Percentiles rank a stretch among this genome's conserved stretches.
Evolutionary conservation across 2,329 filamentous ascomycete species (phyloP).

Genomic region (Aplosporella prunicola): DNA sequence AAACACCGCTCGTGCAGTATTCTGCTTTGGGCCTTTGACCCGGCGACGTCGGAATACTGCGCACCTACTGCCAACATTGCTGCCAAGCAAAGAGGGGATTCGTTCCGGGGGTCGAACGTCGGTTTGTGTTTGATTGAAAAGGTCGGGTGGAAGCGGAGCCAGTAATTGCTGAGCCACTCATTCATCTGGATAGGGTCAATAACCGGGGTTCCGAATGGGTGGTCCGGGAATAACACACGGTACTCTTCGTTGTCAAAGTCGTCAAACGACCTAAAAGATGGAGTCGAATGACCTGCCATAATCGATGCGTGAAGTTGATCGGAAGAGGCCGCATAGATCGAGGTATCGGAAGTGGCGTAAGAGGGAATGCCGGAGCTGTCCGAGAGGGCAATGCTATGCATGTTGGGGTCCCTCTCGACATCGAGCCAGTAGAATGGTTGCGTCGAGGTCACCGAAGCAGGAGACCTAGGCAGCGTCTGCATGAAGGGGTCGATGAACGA

Average conservation of each 20-base stretch:
- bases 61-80: slow-evolving; percentile 37
- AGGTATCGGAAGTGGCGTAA: slow-evolving; percentile 10
- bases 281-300: slow-evolving; percentile 3
- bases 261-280: slow-evolving; percentile 22
- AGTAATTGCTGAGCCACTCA: slow-evolving; percentile 37
- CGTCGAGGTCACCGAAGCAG: slow-evolving; percentile 25
- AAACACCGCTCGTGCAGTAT: slow-evolving; percentile 33
- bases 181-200: slow-evolving; percentile 19
- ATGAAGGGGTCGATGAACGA: slow-evolving; percentile 22
- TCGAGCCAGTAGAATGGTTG: slow-evolving; percentile 11
- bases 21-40: slow-evolving; percentile 27
- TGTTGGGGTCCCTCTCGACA: slow-evolving; percentile 3
- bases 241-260: slow-evolving; percentile 30
- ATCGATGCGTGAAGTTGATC: not conserved
- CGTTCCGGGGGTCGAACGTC: slow-evolving; percentile 25
- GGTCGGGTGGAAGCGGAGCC: slow-evolving; percentile 36
- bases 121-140: slow-evolving; percentile 36
- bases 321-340: slow-evolving; percentile 5
- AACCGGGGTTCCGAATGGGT: slow-evolving; percentile 23
- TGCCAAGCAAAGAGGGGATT: slow-evolving; percentile 36
- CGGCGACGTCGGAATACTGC: slow-evolving; percentile 27
- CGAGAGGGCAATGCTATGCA: slow-evolving; percentile 5
- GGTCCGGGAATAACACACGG: slow-evolving; percentile 24
- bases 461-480: slow-evolving; percentile 17
- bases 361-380: slow-evolving; percentile 9